Evolutionary conservation across 306 rosid genomes (phyloP).

Genomic region (Sesbania bispinosa): DNA sequence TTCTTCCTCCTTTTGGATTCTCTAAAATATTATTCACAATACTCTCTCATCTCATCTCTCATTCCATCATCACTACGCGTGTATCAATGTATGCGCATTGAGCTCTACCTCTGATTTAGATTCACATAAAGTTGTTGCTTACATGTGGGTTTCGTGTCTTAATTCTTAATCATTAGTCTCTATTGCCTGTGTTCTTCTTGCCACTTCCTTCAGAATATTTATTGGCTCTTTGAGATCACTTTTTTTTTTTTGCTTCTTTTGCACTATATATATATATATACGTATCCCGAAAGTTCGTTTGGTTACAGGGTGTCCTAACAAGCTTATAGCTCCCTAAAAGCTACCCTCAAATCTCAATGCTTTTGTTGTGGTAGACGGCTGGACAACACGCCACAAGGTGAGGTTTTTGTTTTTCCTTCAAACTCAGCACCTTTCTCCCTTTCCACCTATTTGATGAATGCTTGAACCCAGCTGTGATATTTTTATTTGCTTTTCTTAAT

Average conservation of each 20-base stretch:
- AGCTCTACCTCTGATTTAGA: constrained; percentile 31
- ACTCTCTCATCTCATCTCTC: constrained; percentile 24
- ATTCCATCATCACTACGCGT: constrained; percentile 30
- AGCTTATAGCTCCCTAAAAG: constrained; percentile 30
- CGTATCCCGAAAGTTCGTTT: constrained; percentile 6
- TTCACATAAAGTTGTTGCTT: constrained; percentile 22
- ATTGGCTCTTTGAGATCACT: neutral
- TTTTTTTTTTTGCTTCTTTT: neutral
- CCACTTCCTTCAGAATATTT: constrained; percentile 24
- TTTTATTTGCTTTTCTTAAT: neutral
- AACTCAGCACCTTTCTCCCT: constrained; percentile 22
- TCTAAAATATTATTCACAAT: neutral
- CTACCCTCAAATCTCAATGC: constrained; percentile 32
- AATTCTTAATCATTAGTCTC: constrained; percentile 16
- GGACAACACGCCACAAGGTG: constrained; percentile 24
- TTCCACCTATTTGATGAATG: neutral
- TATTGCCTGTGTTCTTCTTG: constrained; percentile 15
- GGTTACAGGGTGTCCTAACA: constrained; percentile 34
- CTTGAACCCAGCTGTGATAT: neutral
- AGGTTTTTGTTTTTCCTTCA: constrained; percentile 32
- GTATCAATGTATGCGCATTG: neutral
- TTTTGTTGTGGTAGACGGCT: constrained; percentile 20
- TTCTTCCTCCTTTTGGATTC: neutral
- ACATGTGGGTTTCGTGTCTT: constrained; percentile 40
- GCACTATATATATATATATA: neutral